phyloP scores from a whole-genome alignment of 2,329 filamentous ascomycete species.

The Xylaria sp. region DNA sequence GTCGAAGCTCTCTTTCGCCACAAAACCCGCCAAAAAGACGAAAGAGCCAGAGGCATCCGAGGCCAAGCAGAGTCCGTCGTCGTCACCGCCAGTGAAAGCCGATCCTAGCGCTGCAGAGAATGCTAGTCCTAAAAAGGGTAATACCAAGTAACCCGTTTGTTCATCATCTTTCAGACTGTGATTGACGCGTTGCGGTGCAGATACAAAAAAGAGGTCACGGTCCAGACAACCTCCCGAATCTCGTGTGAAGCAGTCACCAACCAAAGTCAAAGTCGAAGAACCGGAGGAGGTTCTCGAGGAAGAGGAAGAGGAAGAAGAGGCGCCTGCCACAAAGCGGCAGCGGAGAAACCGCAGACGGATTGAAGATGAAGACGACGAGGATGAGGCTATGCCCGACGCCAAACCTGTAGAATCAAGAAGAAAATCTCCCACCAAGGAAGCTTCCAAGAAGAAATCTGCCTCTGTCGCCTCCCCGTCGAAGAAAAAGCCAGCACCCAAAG shows the following conservation, averaged over 20 bases:
- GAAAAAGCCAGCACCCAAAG: conserved; percentile 40
- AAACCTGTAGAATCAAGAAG: conserved; percentile 48
- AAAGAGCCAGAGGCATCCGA: conserved; percentile 45
- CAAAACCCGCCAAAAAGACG: conserved; percentile 58
- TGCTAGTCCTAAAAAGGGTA: conserved; percentile 54
- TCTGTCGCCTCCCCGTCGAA: conserved; percentile 40
- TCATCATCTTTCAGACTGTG: background rate
- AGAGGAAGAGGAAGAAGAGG: conserved; percentile 60
- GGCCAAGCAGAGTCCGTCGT: conserved; percentile 35
- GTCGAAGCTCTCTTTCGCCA: conserved; percentile 80
- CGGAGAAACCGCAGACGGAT: conserved; percentile 60
- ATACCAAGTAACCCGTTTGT: conserved; percentile 26
- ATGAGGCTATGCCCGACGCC: conserved; percentile 52
- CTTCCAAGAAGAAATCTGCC: conserved; percentile 50
- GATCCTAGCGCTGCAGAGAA: conserved; percentile 53
- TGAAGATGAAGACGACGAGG: conserved; percentile 64
- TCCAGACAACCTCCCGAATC: conserved; percentile 41
- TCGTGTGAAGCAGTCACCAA: conserved; percentile 41
- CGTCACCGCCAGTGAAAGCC: conserved; percentile 42
- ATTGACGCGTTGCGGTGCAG: conserved; percentile 44
- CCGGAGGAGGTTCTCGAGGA: conserved; percentile 50
- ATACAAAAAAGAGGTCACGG: conserved; percentile 60
- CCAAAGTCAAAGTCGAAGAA: conserved; percentile 49
- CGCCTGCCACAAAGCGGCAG: conserved; percentile 69
- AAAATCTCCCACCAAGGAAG: conserved; percentile 44